Evolutionary conservation across 768 basidiomycete species (phyloP), one percentile per base, ranked within the genome.

Genomic region (Erythrobasidium yunnanense): DNA sequence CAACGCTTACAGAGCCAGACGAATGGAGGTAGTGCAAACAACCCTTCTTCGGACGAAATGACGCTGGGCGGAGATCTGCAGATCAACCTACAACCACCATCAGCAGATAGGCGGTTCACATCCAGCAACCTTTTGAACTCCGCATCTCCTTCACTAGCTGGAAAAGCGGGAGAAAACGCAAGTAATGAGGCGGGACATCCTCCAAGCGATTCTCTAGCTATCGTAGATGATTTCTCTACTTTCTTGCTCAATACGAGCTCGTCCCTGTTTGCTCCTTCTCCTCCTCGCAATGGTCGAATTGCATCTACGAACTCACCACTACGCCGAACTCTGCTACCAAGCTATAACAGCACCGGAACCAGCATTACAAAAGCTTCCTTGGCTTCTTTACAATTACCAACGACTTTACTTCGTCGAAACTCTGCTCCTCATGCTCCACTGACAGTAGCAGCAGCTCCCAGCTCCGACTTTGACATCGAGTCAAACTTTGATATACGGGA

Each of bases 41-140:
- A 51, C 49, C 27, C 38, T 6, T 63, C 60, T 2, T 63, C 60
- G 4, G 60, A 63, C 46, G 60, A 63, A 20, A 63, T 23, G n/a
- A 15, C 27, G 2, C 47, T 63, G 18, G 60, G 47, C n/a, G 20
- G 25, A 2, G 32, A 63, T 18, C 32, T 38, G 7, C 60, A 51
- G 30, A 63, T 63, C 17, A 63, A 51, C 38, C 49, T 63, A 17
- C 38, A 34, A 7, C 60, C 60, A n/a, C 22, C 60, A 11, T 50
- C 60, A 11, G 60, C 46, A 6, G 60, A 63, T 23, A 49, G 47
- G 25, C 20, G 60, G 32, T 42, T 42, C n/a, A n/a, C 38, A 42
- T 11, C 11, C 38, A 42, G 38, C 38, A 42, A n/a, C n/a, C n/a
- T n/a, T n/a, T n/a, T n/a, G n/a, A n/a, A n/a, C n/a, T n/a, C n/a